Base-by-base conservation (phyloP, 768 basidiomycete genomes). In the Obba rivulosa region DNA sequence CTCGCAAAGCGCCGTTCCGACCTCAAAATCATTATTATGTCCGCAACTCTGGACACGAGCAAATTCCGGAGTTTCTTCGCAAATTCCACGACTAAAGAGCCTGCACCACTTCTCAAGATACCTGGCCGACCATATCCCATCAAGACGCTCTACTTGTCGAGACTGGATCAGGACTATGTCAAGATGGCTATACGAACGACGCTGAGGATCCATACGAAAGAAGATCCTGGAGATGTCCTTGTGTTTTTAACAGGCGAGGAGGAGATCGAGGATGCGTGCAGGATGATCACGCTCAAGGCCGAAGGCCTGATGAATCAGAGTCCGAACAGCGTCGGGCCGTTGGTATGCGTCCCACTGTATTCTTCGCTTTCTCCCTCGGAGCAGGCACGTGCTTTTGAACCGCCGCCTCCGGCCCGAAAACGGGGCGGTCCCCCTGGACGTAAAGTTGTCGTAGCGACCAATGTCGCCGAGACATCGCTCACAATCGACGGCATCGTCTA, bases 21-120 rank as follows among this genome's bases (percentile, higher is more conserved):
- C 63, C 79, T 97, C 54, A 96, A 94, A 70, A 83, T 99, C 43
- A 80, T 98, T 52, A 96, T 99, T 67, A 99, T 99, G 96, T 99
- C 96, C 11, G 96, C 96, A 3, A 98, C 96, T 0, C 78, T 98
- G 5, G 88, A 93, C 22, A 85, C 97, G 42, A 80, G 81, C 53
- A 95, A 98, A 66, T 98, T 99, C 57, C 80, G 86, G 2, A 81
- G 86, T 50, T 98, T 98, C 65, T 78, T 67, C 48, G 78, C 80
- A 0, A 72, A 98, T 2, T 98, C 98, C 67, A 52, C 82, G 0
- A 72, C 74, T 1, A 13, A 13, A 5, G 28, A 31, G 28, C 80
- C 91, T 2, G 96, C 96, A n/a, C 96, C 96, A 0, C 79, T 96
- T 41, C 85, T 98, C 65, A 86, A 80, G 54, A 85, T 98, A 48